A percentile compares a stretch with the other conserved stretches of the same genome.
Evolutionary conservation across 257 asterid species (phyloP).

Genomic region (Agastache rugosa): DNA sequence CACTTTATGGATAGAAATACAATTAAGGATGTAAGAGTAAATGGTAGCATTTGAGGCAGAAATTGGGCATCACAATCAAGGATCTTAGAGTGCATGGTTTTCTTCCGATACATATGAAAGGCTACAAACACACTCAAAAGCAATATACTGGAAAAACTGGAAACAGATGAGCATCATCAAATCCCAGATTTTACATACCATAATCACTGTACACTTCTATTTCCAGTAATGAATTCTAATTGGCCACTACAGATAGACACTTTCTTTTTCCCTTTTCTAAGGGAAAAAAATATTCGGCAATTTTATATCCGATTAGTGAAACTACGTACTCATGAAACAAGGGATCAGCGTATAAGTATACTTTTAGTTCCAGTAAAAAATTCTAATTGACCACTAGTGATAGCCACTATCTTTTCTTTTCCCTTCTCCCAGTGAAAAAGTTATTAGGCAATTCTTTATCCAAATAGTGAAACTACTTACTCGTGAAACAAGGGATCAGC

Average conservation of each 20-base stretch:
- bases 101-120: neutral
- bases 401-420: neutral
- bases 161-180: neutral
- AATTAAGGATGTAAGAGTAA: neutral
- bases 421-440: neutral
- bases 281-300: neutral
- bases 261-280: neutral
- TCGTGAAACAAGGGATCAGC: slow-evolving; percentile 89
- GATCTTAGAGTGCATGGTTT: slow-evolving; percentile 2
- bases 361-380: neutral
- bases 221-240: slow-evolving; percentile 13
- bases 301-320: slow-evolving; percentile 16
- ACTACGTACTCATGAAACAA: slow-evolving; percentile 86
- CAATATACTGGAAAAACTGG: neutral
- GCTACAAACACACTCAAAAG: slow-evolving; percentile 8
- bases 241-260: neutral
- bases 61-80: slow-evolving; percentile 4
- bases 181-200: slow-evolving; percentile 4
- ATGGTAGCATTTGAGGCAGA: neutral
- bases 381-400: slow-evolving; percentile 8
- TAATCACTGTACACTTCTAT: neutral
- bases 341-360: slow-evolving; percentile 59
- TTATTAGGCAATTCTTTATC: slow-evolving; percentile 1
- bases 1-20: neutral
- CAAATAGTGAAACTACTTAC: slow-evolving; percentile 56